Evolutionary conservation across 2,329 filamentous ascomycete genomes (phyloP).

Genomic region (Neofusicoccum sp.): DNA sequence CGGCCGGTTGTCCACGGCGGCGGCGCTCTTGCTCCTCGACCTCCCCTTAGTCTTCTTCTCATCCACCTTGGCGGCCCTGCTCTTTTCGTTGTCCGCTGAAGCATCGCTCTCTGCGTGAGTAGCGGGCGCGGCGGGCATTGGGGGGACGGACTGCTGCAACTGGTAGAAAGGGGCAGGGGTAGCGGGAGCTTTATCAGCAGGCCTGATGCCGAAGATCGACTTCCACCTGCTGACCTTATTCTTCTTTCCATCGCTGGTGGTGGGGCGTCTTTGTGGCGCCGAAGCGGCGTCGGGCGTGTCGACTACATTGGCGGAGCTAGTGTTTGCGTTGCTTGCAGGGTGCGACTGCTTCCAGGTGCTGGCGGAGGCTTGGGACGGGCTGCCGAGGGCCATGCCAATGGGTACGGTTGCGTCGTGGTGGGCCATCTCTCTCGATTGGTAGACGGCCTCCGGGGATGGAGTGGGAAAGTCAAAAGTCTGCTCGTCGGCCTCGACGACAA

Average conservation of each 20-base stretch:
- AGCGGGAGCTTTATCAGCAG: slow-evolving; percentile 26
- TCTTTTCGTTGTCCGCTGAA: slow-evolving; percentile 32
- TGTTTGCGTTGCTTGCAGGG: slow-evolving; percentile 24
- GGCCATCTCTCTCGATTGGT: slow-evolving; percentile 34
- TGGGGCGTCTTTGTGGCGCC: slow-evolving; percentile 14
- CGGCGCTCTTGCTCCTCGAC: slow-evolving; percentile 20
- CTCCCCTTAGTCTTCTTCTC: slow-evolving; percentile 15
- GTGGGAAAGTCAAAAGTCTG: slow-evolving; percentile 32
- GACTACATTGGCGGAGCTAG: neutral
- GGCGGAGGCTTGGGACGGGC: slow-evolving; percentile 37
- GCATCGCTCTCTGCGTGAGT: slow-evolving; percentile 13
- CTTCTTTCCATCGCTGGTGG: slow-evolving; percentile 28
- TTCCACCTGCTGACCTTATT: slow-evolving; percentile 43
- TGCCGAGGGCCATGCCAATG: slow-evolving; percentile 45
- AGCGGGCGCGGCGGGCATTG: neutral
- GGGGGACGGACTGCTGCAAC: slow-evolving; percentile 30
- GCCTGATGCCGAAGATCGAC: slow-evolving; percentile 40
- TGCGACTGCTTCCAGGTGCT: slow-evolving; percentile 26
- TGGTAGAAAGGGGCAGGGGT: slow-evolving; percentile 41
- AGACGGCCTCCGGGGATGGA: slow-evolving; percentile 33
- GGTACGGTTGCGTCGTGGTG: slow-evolving; percentile 29
- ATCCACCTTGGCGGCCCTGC: slow-evolving; percentile 11
- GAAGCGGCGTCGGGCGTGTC: neutral
- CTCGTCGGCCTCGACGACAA: slow-evolving; percentile 26
- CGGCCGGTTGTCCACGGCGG: slow-evolving; percentile 27